Conservation (phyloP, 176 grass and related monocot genomes). For the Rhynchospora pubera region DNA sequence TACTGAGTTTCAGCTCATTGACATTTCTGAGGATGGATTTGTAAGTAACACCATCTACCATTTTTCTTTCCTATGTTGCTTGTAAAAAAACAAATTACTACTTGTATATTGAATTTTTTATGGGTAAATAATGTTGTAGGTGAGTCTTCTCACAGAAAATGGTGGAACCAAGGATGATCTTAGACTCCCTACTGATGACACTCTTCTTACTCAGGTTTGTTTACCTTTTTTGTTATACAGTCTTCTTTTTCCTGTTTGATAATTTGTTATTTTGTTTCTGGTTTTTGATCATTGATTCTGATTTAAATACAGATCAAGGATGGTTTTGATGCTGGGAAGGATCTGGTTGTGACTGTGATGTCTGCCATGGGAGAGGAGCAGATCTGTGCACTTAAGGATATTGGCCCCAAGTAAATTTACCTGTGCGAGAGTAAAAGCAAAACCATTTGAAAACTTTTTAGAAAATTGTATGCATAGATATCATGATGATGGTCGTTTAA, state of each 20-base stretch:
- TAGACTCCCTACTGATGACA: constrained; percentile 80
- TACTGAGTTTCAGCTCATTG: constrained; percentile 90
- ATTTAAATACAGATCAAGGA: constrained; percentile 38
- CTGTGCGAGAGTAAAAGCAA: neutral
- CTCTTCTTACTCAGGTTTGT: constrained; percentile 72
- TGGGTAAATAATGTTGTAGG: constrained; percentile 36
- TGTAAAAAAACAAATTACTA: neutral
- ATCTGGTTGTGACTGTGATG: constrained; percentile 47
- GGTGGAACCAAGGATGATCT: constrained; percentile 90
- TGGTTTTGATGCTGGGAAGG: too few species aligned
- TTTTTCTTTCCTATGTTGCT: neutral
- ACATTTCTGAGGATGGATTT: constrained; percentile 96
- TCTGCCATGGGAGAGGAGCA: constrained; percentile 75
- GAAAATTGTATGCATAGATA: constrained; percentile 20
- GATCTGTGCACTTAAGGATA: constrained; percentile 54
- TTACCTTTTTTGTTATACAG: constrained; percentile 6
- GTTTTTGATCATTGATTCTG: neutral
- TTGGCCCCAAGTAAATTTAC: constrained; percentile 52
- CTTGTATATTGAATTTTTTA: neutral
- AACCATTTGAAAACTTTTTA: constrained; percentile 17
- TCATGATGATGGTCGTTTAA: neutral
- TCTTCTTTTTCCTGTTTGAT: neutral
- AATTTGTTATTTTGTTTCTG: neutral
- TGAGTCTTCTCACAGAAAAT: constrained; percentile 65
- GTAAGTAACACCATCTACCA: constrained; percentile 30